These are phyloP conservation scores for Euphorbia corollata DNA, from an alignment of 441 rosid species.

Conservation along the genomic window DNA sequence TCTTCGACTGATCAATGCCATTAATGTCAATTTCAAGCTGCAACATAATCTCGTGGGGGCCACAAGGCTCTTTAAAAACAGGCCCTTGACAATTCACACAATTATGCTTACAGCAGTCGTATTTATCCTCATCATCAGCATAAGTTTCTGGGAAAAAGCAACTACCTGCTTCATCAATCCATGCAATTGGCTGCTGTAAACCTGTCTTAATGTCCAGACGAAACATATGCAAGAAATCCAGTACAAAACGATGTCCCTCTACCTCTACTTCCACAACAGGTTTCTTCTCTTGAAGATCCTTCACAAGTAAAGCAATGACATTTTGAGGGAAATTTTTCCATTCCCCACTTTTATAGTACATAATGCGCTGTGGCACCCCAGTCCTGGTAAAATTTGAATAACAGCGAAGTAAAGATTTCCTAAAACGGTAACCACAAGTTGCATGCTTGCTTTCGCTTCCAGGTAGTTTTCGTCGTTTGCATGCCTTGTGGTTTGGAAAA, in stretches of 20 bases:
- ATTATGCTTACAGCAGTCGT: constrained; percentile 23
- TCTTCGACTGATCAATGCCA: constrained; percentile 46
- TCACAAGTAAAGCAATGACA: constrained; percentile 35
- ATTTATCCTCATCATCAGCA: constrained; percentile 31
- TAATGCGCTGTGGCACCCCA: constrained; percentile 56
- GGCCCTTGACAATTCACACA: constrained; percentile 17
- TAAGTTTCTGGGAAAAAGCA: constrained; percentile 78
- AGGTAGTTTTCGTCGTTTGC: constrained; percentile 49
- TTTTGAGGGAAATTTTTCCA: constrained; percentile 72
- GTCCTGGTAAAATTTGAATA: constrained; percentile 67
- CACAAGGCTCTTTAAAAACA: constrained; percentile 20
- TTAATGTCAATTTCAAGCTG: constrained; percentile 77
- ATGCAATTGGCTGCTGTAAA: constrained; percentile 61
- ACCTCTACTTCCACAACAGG: constrained; percentile 53
- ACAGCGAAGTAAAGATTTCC: constrained; percentile 47
- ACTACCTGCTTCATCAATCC: constrained; percentile 75
- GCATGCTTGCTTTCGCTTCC: constrained; percentile 26
- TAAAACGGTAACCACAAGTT: constrained; percentile 31
- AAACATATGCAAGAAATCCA: constrained; percentile 85
- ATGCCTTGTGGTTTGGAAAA: constrained; percentile 24
- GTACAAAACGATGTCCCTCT: constrained; percentile 39
- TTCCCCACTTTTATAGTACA: constrained; percentile 66
- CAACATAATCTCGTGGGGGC: constrained; percentile 63
- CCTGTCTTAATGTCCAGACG: constrained; percentile 60
- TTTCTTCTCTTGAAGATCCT: constrained; percentile 59